Base-by-base conservation (phyloP, 257 asterid species). In the Craterostigma plantagineum region DNA sequence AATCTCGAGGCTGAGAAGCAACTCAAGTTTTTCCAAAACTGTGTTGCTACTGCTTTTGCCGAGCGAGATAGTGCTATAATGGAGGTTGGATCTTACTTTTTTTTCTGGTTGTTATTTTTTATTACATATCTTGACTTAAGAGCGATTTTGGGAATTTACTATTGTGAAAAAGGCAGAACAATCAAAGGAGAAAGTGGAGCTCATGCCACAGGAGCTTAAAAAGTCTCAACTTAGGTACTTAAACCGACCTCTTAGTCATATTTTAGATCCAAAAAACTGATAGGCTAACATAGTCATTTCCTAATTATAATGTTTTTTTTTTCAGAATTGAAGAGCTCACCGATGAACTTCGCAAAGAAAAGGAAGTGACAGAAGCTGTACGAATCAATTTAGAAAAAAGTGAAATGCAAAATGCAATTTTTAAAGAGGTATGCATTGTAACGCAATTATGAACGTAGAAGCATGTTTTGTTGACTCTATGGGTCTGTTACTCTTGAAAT, bases 41-140 rank as follows among this genome's bases (percentile, higher is more conserved):
- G 93, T 55, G 98, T 82, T 58, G 98, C 84, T 66, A 70, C 83
- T 53, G 91, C 98, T 46, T 90, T 90, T 70, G 65, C 95, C 38
- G 98, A 90, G 72, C 74, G 98, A 68, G 98, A 90, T 64, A 75
- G 63, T 55, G 91, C 98, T n/a, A 56, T 87, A 39, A 60, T 87
- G 76, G 98, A 87, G 98, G 98, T 86, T 30, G 38, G 14, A n/a
- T 35, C 43, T 27, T 51, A 46, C 40, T 55, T 50, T 38, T 45
- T 8, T 11, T 18, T n/a, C n/a, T 50, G 38, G 10, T 18, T 38
- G n/a, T n/a, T n/a, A n/a, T n/a, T n/a, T n/a, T n/a, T n/a, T n/a
- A n/a, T n/a, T n/a, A 51, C 15, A 9, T 15, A 55, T 18, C 34
- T 16, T 23, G 30, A 23, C 34, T 57, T 27, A 18, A 9, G 8